Base-by-base conservation (phyloP, 2,329 filamentous ascomycete species). In the Simplicillium sp. region DNA sequence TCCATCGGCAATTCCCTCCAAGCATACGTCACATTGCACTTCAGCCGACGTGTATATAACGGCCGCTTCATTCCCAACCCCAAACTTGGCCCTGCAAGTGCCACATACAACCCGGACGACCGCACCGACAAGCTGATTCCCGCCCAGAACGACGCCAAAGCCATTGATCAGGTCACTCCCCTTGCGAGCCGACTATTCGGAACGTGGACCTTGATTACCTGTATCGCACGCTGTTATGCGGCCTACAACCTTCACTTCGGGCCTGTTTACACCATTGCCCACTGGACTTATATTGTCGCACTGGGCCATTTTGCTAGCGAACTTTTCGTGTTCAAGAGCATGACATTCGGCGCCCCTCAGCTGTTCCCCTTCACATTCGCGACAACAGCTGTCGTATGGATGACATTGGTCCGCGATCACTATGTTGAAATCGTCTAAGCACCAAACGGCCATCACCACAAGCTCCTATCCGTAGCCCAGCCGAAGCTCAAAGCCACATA, bases 21-120 rank as follows among this genome's bases (percentile, higher is more conserved):
- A 69, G 80, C 85, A 57, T 94, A 94, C 65, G 55, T 68, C 29
- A 94, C 87, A 14, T 73, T 89, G 3, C 72, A 80, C 60, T 94
- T 86, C 66, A 88, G 88, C 7, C 79, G 82, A n/a, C 83, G 87
- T 59, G 77, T 97, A 56, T 98, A 97, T 70, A 78, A 82, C 51
- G 80, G 80, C 45, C 65, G 65, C 47, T 79, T 77, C 52, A 62
- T 79, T 15, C 61, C 65, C 40, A 77, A 76, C 65, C 44, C 60
- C 32, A 56, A 61, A 28, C 59, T 75, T 11, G 61, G 60, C 9
- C 53, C 63, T 37, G 62, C 55, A 42, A 59, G 66, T 39, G 54
- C 57, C 36, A 56, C 52, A 31, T 66, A 61, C 58, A 64, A 75
- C 53, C 68, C 70, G 11, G 72, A 75, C 16, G 72, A 77, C 54